Evolutionary conservation across 371 early-diverging fungal genomes (phyloP).

Genomic region (Syncephalastrum sp.): DNA sequence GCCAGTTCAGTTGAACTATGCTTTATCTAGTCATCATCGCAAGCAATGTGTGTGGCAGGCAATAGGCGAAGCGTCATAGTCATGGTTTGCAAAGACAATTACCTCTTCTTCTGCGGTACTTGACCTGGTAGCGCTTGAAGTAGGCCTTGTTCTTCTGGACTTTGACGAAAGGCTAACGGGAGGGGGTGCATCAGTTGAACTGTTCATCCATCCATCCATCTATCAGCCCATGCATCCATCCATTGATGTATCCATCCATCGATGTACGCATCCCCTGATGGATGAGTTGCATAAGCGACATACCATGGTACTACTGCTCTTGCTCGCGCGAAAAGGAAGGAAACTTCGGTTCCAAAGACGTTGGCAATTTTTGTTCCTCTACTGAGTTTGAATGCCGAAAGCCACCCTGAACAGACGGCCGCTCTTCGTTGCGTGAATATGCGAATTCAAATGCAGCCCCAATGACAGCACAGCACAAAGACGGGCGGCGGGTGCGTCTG

Average conservation of each 20-base stretch:
- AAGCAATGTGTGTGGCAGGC: neutral
- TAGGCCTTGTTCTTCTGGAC: constrained; percentile 71
- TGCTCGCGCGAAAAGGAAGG: no score
- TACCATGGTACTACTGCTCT: no score
- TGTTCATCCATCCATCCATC: neutral
- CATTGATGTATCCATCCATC: neutral
- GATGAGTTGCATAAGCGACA: no score
- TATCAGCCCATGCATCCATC: no score
- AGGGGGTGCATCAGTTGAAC: neutral
- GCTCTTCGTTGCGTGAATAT: no score
- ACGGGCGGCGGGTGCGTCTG: no score
- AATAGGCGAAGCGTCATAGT: neutral
- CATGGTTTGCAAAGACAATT: constrained; percentile 21
- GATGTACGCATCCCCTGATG: neutral
- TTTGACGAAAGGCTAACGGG: constrained; percentile 42
- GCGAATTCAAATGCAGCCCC: no score
- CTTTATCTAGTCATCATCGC: constrained; percentile 31
- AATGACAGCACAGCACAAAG: no score
- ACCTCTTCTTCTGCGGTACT: constrained; percentile 98
- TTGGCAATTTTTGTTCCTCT: no score
- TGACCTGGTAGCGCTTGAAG: constrained; percentile 99
- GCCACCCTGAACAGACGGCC: no score
- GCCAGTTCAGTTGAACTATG: constrained; percentile 79
- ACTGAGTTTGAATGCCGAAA: no score
- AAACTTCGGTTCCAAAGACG: no score